Base-by-base conservation (phyloP, 148 eudicot species). In the Chenopodium quinoa region DNA sequence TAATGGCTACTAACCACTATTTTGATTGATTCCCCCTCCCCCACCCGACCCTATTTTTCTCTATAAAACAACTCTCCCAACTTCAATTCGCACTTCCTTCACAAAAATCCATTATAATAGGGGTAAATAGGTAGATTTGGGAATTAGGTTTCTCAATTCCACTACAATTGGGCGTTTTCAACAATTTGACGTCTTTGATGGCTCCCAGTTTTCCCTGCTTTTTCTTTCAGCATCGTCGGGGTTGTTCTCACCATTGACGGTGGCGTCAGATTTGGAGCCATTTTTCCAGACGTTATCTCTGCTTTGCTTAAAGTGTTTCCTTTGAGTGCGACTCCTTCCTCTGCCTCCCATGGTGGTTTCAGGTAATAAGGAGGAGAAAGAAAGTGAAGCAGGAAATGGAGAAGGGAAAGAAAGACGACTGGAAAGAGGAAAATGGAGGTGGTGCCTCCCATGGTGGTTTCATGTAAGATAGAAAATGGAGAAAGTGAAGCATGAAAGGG, bases 221-320 rank as follows among this genome's bases (percentile, higher is more conserved):
- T 7, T 48, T 14, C 52, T 78, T 72, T 64, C 78, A 3, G 54
- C 71, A 31, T 80, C 78, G 73, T 29, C 79, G 54, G 40, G 44
- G 50, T 83, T 78, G 20, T 56, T 16, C 3, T 56, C 17, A 19
- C 17, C 62, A n/a, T 73, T 78, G 48, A 9, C 67, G 9, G 56
- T 73, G 63, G 48, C 47, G 13, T 87, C 89, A 37, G 91, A 78
- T 78, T 89, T 90, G 78, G 87, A 79, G 73, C 44, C 37, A 19
- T 31, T 40, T 80, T 91, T 89, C 99, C 99, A 90, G n/a, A 91
- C 93, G 81, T 96, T 91, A 32, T 90, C 98, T 82, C 99, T 90
- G 85, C 77, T 82, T 71, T 94, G 84, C 80, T 89, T 88, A 82
- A 92, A 94, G 78, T 92, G 98, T 74, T 90, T 94, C 76, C 97